A percentile compares a stretch with the other conserved stretches of the same genome.
These are phyloP conservation scores for Hypoxylon subgilvum DNA, from an alignment of 495 filamentous ascomycete species.

Conservation along the genomic window DNA sequence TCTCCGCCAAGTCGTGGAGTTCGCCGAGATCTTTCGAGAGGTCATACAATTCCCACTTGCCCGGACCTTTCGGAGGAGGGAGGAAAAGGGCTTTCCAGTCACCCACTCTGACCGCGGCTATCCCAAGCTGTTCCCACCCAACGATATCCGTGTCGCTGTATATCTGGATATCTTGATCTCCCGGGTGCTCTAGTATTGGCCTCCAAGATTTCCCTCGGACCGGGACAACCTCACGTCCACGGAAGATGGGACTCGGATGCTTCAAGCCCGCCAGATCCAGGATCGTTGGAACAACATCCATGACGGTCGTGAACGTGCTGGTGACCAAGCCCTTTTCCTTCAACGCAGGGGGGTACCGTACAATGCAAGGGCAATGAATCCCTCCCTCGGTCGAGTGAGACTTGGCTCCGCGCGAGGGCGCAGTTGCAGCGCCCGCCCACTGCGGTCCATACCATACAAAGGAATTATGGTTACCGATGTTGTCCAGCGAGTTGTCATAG, in stretches of 20 bases:
- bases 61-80: conserved; percentile 36
- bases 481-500: conserved; percentile 67
- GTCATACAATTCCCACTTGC: conserved; percentile 45
- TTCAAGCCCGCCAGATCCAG: conserved; percentile 65
- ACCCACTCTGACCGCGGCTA: conserved; percentile 45
- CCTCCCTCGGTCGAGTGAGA: conserved; percentile 68
- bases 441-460: conserved; percentile 72
- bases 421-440: conserved; percentile 69
- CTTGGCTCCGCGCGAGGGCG: conserved; percentile 67
- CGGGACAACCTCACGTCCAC: conserved; percentile 58
- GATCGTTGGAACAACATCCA: conserved; percentile 68
- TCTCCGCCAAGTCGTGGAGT: conserved; percentile 42
- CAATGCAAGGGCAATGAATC: conserved; percentile 64
- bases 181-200: conserved; percentile 38
- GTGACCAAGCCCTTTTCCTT: conserved; percentile 51
- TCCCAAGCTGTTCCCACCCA: conserved; percentile 47
- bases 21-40: conserved; percentile 47
- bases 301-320: conserved; percentile 65
- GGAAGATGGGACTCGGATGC: conserved; percentile 61
- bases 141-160: conserved; percentile 24
- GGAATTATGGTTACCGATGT: conserved; percentile 64
- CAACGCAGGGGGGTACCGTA: conserved; percentile 50
- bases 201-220: conserved; percentile 58
- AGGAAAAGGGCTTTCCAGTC: conserved; percentile 46
- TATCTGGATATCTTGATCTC: conserved; percentile 44